phyloP scores from a whole-genome alignment of 495 filamentous ascomycete genomes.

The Clavariopsis aquatica region DNA sequence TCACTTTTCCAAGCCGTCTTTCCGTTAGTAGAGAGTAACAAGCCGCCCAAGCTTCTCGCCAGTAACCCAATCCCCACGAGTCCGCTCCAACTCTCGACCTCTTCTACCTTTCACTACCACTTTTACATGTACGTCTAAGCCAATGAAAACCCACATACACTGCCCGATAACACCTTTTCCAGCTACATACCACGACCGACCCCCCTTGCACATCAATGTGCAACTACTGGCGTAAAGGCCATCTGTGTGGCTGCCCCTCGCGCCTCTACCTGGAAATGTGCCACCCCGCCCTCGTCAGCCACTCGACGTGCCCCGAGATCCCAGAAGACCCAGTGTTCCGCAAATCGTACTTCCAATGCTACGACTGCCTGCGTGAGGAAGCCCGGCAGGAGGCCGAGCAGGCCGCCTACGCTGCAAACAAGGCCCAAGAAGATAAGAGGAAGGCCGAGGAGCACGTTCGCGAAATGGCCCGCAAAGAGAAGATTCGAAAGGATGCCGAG shows the following conservation, averaged over 20 bases:
- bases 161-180: too few relatives aligned
- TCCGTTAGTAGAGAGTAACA: too few relatives aligned
- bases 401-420: background rate
- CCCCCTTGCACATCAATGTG: constrained; percentile 10
- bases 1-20: too few relatives aligned
- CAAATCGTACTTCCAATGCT: constrained; percentile 25
- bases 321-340: background rate
- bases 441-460: background rate
- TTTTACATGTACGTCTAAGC: too few relatives aligned
- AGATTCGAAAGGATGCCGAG: constrained; percentile 6
- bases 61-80: too few relatives aligned
- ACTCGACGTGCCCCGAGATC: background rate
- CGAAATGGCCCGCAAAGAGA: constrained; percentile 7
- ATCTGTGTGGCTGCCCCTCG: constrained; percentile 18
- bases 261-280: constrained; percentile 11
- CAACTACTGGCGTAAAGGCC: constrained; percentile 16
- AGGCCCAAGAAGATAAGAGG: background rate
- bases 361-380: constrained; percentile 21
- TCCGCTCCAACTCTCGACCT: too few relatives aligned
- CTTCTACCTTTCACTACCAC: too few relatives aligned
- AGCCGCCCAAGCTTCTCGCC: too few relatives aligned
- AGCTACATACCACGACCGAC: background rate
- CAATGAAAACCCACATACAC: too few relatives aligned
- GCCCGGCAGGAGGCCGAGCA: background rate
- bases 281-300: background rate